Percentiles rank a stretch among this genome's conserved stretches.
Conservation (phyloP, 148 eudicot species). For the Bassia scoparia region DNA sequence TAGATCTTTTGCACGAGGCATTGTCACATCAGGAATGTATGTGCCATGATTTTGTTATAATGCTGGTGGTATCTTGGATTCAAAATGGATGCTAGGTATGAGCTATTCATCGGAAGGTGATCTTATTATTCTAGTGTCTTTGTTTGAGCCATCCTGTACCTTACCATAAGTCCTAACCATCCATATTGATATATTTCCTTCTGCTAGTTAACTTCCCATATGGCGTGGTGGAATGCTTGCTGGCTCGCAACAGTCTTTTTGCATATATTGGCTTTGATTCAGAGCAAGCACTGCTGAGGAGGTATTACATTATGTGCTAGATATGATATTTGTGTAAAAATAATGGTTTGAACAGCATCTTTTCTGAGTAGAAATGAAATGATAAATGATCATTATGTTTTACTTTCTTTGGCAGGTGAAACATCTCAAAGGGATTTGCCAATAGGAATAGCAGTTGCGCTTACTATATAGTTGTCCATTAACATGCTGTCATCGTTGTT, state of each 20-base stretch:
- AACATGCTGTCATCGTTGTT: conserved; percentile 64
- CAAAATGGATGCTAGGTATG: no score
- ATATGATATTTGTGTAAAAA: not conserved
- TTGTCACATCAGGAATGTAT: not conserved
- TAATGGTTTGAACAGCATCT: not conserved
- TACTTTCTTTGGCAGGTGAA: conserved; percentile 40
- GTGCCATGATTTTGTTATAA: no score
- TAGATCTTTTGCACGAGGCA: not conserved
- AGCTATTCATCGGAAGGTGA: no score
- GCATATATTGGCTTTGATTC: not conserved
- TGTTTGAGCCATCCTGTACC: no score
- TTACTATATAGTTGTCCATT: conserved; percentile 52
- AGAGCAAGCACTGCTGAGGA: conserved; percentile 57
- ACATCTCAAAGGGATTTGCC: conserved; percentile 65
- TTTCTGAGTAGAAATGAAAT: not conserved
- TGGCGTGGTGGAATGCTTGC: no score
- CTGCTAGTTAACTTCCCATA: no score
- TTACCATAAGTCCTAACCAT: no score
- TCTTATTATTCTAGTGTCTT: no score
- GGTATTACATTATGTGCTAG: conserved; percentile 27
- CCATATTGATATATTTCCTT: no score
- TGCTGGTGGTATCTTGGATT: no score
- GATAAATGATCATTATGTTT: not conserved
- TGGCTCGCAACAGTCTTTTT: no score
- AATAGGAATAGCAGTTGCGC: conserved; percentile 52